phyloP scores from a whole-genome alignment of 495 filamentous ascomycete genomes.

The Halenospora varia region DNA sequence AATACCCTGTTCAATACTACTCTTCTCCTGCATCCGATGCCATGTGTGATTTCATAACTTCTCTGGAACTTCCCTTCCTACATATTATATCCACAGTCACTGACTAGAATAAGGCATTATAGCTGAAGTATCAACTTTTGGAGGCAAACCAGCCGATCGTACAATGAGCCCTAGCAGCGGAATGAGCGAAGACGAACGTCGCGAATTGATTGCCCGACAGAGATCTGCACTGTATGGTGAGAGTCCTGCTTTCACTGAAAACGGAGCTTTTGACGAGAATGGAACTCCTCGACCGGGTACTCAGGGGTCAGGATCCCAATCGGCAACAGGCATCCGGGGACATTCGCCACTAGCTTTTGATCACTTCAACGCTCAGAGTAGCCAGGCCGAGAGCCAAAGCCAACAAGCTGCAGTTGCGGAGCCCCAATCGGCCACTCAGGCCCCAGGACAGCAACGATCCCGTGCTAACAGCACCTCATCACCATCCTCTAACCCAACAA shows the following conservation, averaged over 20 bases:
- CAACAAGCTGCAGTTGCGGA: slow-evolving; percentile 29
- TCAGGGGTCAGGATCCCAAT: slow-evolving; percentile 48
- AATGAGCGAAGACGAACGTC: slow-evolving; percentile 93
- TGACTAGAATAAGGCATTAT: slow-evolving; percentile 57
- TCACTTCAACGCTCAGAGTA: slow-evolving; percentile 28
- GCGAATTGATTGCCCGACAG: slow-evolving; percentile 92
- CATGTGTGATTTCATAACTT: slow-evolving; percentile 15
- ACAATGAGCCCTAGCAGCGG: slow-evolving; percentile 78
- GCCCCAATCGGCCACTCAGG: slow-evolving; percentile 21
- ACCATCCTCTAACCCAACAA: slow-evolving; percentile 65
- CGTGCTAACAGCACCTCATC: slow-evolving; percentile 89
- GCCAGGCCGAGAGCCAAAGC: slow-evolving; percentile 30
- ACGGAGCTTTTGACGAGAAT: slow-evolving; percentile 60
- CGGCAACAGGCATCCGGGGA: slow-evolving; percentile 52
- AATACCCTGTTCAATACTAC: slow-evolving; percentile 17
- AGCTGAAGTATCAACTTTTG: slow-evolving; percentile 73
- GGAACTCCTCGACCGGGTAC: slow-evolving; percentile 53
- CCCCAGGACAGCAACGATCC: slow-evolving; percentile 55
- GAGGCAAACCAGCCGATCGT: slow-evolving; percentile 80
- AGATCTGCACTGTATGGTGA: slow-evolving; percentile 89
- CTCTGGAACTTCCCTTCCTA: slow-evolving; percentile 30
- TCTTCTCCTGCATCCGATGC: slow-evolving; percentile 18
- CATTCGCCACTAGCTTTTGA: slow-evolving; percentile 44
- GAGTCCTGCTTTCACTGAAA: slow-evolving; percentile 54
- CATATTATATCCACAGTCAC: slow-evolving; percentile 32